phyloP scores from a whole-genome alignment of 106 monocot genomes.

The Dioscorea dumetorum region DNA sequence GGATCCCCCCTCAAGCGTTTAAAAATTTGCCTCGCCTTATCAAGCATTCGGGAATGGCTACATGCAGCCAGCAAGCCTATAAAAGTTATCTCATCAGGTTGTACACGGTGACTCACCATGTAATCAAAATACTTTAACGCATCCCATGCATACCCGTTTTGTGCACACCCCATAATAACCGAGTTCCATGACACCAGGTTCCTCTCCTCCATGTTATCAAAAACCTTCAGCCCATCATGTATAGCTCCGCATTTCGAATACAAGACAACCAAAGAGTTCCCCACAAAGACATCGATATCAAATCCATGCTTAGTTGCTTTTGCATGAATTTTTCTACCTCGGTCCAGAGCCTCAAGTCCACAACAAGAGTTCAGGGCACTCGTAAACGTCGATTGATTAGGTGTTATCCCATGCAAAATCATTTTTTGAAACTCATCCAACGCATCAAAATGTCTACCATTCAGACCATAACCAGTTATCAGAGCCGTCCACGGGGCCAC shows the following conservation, averaged over 20 bases:
- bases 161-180: constrained; percentile 59
- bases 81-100: constrained; percentile 81
- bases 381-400: constrained; percentile 64
- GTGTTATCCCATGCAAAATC: constrained; percentile 27
- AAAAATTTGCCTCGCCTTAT: constrained; percentile 56
- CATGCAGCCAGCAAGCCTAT: constrained; percentile 71
- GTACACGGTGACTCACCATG: constrained; percentile 25
- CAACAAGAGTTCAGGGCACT: constrained; percentile 55
- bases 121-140: constrained; percentile 43
- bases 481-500: constrained; percentile 74
- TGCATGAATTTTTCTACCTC: constrained; percentile 49
- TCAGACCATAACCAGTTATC: constrained; percentile 46
- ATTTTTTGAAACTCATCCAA: constrained; percentile 38
- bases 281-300: constrained; percentile 54
- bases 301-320: constrained; percentile 36
- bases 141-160: constrained; percentile 50
- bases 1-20: constrained; percentile 28
- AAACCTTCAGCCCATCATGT: constrained; percentile 32
- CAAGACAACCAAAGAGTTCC: constrained; percentile 60
- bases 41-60: constrained; percentile 69
- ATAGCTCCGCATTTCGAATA: constrained; percentile 68
- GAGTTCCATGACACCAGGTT: constrained; percentile 90
- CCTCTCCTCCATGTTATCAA: constrained; percentile 27
- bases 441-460: constrained; percentile 45
- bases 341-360: constrained; percentile 47